Evolutionary conservation across 257 asterid species (phyloP).

Genomic region (Primulina huaijiensis): DNA sequence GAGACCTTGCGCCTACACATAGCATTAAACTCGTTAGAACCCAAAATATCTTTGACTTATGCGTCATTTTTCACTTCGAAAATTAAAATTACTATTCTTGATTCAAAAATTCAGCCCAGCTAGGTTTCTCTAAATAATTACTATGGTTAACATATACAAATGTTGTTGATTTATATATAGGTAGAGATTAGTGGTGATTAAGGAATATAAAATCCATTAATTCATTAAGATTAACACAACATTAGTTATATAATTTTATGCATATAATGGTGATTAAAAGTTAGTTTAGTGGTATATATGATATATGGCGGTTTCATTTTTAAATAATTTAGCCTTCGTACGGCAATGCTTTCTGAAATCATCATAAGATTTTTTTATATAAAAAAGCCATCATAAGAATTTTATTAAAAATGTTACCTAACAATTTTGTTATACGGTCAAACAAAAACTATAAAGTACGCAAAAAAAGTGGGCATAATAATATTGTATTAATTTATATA

Average conservation of each 20-base stretch:
- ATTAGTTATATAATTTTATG: background rate
- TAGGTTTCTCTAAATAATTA: too few species aligned
- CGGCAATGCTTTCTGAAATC: too few species aligned
- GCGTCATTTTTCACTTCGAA: conserved; percentile 27
- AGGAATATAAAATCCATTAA: background rate
- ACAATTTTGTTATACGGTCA: too few species aligned
- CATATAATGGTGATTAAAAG: conserved; percentile 9
- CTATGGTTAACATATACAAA: background rate
- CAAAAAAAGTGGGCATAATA: too few species aligned
- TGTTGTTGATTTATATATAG: conserved; percentile 31
- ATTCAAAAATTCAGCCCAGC: too few species aligned
- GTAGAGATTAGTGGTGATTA: conserved; percentile 1
- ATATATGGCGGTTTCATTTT: conserved; percentile 32
- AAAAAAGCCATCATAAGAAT: too few species aligned
- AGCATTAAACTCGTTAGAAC: conserved; percentile 30
- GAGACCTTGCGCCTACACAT: conserved; percentile 45
- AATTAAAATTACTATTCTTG: background rate
- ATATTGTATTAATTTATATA: too few species aligned
- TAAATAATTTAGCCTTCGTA: too few species aligned
- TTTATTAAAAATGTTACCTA: too few species aligned
- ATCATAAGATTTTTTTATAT: too few species aligned
- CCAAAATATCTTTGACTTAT: conserved; percentile 20
- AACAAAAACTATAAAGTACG: too few species aligned
- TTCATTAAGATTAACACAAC: conserved; percentile 3
- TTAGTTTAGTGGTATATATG: conserved; percentile 19